phyloP scores from a whole-genome alignment of 306 rosid species.

The Vigna mungo region DNA sequence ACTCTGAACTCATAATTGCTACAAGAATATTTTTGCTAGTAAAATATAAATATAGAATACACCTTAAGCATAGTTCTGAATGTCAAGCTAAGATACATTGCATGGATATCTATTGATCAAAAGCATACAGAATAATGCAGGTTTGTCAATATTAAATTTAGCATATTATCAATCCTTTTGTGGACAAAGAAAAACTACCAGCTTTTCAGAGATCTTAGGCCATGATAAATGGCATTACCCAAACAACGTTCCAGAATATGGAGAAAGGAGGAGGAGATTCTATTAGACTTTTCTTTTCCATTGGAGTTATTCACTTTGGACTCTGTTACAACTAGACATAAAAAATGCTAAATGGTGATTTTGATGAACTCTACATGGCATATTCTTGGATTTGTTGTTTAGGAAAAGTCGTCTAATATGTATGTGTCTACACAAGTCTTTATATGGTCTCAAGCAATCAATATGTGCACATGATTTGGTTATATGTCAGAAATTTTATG shows the following conservation, averaged over 20 bases:
- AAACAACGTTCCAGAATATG: not conserved
- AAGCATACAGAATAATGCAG: not conserved
- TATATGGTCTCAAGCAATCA: too few species aligned
- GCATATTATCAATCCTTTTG: not conserved
- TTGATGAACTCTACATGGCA: too few species aligned
- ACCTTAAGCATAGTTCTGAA: not conserved
- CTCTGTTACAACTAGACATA: too few species aligned
- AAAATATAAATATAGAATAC: not conserved
- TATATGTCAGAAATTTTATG: too few species aligned
- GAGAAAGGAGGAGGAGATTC: not conserved
- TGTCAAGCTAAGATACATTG: not conserved
- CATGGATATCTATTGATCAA: not conserved
- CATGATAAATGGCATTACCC: not conserved
- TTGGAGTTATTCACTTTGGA: too few species aligned
- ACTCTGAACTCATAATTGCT: too few species aligned
- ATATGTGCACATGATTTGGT: too few species aligned
- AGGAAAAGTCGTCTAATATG: too few species aligned
- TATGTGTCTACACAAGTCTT: too few species aligned
- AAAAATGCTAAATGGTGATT: too few species aligned
- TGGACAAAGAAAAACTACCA: constrained; percentile 3
- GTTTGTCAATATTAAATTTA: not conserved
- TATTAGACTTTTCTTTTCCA: not conserved
- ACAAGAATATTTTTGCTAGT: too few species aligned
- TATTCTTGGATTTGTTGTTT: too few species aligned
- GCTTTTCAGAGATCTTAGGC: constrained; percentile 12